Conservation (phyloP, 192 early-diverging fungal genomes). For the Backusella circina region DNA sequence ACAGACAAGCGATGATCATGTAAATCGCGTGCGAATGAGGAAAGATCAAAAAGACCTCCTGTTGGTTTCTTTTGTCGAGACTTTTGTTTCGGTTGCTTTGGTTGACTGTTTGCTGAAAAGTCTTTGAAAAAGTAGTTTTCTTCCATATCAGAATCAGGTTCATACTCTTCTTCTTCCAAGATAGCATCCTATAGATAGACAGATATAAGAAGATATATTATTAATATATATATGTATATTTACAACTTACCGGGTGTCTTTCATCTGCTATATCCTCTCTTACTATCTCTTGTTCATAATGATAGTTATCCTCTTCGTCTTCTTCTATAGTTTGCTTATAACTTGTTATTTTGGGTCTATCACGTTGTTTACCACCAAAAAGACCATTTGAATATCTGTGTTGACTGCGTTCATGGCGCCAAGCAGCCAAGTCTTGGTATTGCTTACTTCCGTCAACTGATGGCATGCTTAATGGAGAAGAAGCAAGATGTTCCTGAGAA, state of each 20-base stretch:
- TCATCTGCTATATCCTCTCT: background rate
- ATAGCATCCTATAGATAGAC: background rate
- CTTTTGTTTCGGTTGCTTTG: background rate
- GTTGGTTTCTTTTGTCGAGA: background rate
- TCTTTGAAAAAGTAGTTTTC: constrained; percentile 32
- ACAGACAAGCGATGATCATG: constrained; percentile 26
- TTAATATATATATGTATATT: background rate
- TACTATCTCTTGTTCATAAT: background rate
- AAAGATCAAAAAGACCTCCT: constrained; percentile 12
- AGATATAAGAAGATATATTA: background rate
- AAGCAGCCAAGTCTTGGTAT: constrained; percentile 20
- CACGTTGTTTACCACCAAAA: constrained; percentile 26
- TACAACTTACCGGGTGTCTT: background rate
- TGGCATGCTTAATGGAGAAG: background rate
- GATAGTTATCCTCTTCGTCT: background rate
- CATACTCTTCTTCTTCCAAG: constrained; percentile 7
- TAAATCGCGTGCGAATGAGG: constrained; percentile 20
- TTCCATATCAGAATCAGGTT: constrained; percentile 16
- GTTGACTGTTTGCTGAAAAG: constrained; percentile 7
- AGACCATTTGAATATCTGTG: constrained; percentile 18
- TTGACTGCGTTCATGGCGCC: constrained; percentile 19
- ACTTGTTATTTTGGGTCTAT: constrained; percentile 6
- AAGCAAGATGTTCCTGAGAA: background rate
- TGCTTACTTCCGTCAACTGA: background rate
- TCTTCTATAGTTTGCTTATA: background rate